These are phyloP conservation scores for Aspergillus japonicus DNA, from an alignment of 2,329 filamentous ascomycete genomes.

Conservation along the genomic window DNA sequence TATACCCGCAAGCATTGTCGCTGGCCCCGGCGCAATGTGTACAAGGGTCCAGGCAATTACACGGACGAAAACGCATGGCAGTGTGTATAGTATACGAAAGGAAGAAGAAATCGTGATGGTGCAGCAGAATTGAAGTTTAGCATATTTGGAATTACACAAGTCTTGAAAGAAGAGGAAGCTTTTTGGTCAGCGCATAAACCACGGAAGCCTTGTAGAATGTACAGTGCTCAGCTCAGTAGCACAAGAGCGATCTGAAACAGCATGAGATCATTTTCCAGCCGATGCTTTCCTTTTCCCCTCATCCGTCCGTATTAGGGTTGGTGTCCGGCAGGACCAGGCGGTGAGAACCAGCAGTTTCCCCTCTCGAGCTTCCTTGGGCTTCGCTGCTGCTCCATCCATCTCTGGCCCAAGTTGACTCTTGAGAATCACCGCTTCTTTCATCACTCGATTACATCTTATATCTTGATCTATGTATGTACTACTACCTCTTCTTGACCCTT, in stretches of 20 bases:
- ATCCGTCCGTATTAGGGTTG: not conserved
- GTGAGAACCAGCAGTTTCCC: constrained; percentile 4
- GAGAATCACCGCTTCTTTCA: not conserved
- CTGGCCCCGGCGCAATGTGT: constrained; percentile 36
- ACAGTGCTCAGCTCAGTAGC: not conserved
- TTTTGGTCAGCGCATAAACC: too few relatives aligned
- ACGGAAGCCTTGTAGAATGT: not conserved
- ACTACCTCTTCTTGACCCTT: not conserved
- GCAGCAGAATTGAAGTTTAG: too few relatives aligned
- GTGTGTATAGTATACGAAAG: constrained; percentile 24
- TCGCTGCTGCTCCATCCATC: not conserved
- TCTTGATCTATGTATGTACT: not conserved
- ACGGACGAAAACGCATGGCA: constrained; percentile 37
- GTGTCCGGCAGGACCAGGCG: constrained; percentile 12
- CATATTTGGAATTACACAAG: too few relatives aligned
- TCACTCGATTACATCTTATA: not conserved
- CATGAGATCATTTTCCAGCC: not conserved
- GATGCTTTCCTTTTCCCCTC: too few relatives aligned
- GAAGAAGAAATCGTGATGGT: not conserved
- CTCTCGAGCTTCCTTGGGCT: constrained; percentile 2
- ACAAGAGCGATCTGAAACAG: not conserved
- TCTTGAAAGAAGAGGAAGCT: too few relatives aligned
- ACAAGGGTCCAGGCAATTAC: constrained; percentile 31
- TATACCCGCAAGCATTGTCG: constrained; percentile 50
- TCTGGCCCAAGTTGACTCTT: not conserved